phyloP scores from a whole-genome alignment of 2,329 filamentous ascomycete genomes.

The Ophiosphaerella narmari region DNA sequence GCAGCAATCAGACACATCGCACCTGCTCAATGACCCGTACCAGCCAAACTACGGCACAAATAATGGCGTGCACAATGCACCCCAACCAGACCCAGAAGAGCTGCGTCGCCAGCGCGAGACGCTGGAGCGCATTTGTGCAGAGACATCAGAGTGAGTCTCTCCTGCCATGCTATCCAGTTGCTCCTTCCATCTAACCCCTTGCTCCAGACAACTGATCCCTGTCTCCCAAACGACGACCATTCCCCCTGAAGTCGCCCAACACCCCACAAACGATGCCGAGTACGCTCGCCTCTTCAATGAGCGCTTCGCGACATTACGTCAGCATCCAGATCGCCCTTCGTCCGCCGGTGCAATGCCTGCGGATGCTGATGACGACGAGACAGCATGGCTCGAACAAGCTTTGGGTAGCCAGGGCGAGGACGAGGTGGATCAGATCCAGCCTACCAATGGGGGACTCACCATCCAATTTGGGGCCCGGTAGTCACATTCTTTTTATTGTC shows the following conservation, averaged over 20 bases:
- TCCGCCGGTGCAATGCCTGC: slow-evolving; percentile 15
- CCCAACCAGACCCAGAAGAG: slow-evolving; percentile 55
- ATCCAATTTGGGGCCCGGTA: slow-evolving; percentile 43
- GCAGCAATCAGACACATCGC: slow-evolving; percentile 53
- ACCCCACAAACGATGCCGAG: slow-evolving; percentile 38
- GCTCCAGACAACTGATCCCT: slow-evolving; percentile 55
- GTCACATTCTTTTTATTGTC: slow-evolving; percentile 25
- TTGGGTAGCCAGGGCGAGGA: slow-evolving; percentile 29
- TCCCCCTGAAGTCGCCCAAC: slow-evolving; percentile 44
- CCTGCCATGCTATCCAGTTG: slow-evolving; percentile 2
- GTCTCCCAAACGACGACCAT: slow-evolving; percentile 52
- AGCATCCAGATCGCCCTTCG: slow-evolving; percentile 26
- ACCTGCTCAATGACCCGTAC: slow-evolving; percentile 52
- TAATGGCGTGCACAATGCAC: slow-evolving; percentile 40
- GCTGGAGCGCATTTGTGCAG: slow-evolving; percentile 55
- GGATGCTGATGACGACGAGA: slow-evolving; percentile 39
- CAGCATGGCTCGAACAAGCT: slow-evolving; percentile 39
- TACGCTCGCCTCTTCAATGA: slow-evolving; percentile 50
- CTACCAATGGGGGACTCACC: slow-evolving; percentile 40
- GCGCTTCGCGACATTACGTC: slow-evolving; percentile 42
- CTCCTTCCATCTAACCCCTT: slow-evolving; percentile 29
- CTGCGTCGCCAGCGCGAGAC: slow-evolving; percentile 54
- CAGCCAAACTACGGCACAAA: slow-evolving; percentile 53
- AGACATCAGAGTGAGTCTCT: slow-evolving; percentile 52
- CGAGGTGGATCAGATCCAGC: slow-evolving; percentile 23